These are phyloP conservation scores for Elsinoe fawcettii DNA, from an alignment of 2,329 filamentous ascomycete species.

Conservation along the genomic window DNA sequence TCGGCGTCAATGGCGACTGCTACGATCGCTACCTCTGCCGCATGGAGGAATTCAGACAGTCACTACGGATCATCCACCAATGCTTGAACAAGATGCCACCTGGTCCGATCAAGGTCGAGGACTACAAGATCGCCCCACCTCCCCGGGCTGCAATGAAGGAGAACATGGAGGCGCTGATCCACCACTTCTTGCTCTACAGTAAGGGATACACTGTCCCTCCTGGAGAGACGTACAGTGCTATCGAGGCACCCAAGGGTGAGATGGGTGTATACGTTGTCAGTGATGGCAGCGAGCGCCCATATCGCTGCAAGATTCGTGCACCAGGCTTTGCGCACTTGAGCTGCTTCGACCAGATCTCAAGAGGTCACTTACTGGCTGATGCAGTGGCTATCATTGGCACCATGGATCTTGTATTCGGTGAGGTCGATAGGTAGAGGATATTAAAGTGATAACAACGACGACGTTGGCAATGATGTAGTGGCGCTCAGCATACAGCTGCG, in stretches of 20 bases:
- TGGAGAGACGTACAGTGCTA: slow-evolving; percentile 94
- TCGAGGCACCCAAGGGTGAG: slow-evolving; percentile 99
- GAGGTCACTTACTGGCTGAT: slow-evolving; percentile 90
- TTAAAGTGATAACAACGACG: background rate
- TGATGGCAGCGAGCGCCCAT: slow-evolving; percentile 91
- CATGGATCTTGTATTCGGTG: slow-evolving; percentile 68
- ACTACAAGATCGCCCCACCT: slow-evolving; percentile 96
- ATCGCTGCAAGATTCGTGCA: slow-evolving; percentile 94
- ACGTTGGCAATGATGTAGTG: background rate
- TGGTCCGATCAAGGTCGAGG: slow-evolving; percentile 88
- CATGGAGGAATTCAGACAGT: slow-evolving; percentile 99
- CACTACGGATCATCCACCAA: slow-evolving; percentile 95
- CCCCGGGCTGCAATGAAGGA: slow-evolving; percentile 99
- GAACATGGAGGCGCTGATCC: slow-evolving; percentile 99
- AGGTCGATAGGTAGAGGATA: slow-evolving; percentile 27
- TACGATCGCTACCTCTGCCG: slow-evolving; percentile 98
- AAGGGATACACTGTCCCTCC: slow-evolving; percentile 97
- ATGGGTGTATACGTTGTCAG: slow-evolving; percentile 97
- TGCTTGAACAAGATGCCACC: slow-evolving; percentile 98
- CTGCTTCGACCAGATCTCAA: slow-evolving; percentile 87
- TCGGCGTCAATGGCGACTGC: slow-evolving; percentile 95
- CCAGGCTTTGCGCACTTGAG: slow-evolving; percentile 92
- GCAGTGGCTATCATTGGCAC: slow-evolving; percentile 85
- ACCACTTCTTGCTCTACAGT: slow-evolving; percentile 97
- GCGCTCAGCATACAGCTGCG: background rate